Conservation (phyloP, 441 rosid genomes). For the Breynia disticha region DNA sequence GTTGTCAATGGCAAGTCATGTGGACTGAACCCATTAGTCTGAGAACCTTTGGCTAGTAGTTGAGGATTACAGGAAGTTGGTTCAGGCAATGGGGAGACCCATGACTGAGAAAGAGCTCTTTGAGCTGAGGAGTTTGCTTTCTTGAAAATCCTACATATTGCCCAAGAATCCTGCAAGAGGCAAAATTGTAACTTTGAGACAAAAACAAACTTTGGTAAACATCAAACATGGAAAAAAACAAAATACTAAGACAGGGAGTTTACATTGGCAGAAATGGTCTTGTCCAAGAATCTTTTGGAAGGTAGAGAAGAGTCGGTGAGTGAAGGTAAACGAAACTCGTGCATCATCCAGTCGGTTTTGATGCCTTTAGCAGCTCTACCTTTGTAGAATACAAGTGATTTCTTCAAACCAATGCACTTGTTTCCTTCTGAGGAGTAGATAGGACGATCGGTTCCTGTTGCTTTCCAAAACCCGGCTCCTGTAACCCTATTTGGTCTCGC, state of each 20-base stretch:
- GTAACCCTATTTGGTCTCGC: conserved; percentile 75
- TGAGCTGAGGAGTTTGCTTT: conserved; percentile 61
- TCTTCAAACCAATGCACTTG: conserved; percentile 82
- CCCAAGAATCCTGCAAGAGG: conserved; percentile 90
- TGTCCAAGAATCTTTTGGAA: conserved; percentile 47
- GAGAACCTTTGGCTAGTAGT: conserved; percentile 14
- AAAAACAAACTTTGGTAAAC: no score
- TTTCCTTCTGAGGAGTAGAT: conserved; percentile 72
- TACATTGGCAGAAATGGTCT: conserved; percentile 63
- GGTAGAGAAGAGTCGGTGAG: conserved; percentile 37
- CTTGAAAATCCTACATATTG: conserved; percentile 86
- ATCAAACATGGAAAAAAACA: background rate
- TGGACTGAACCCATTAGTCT: conserved; percentile 21
- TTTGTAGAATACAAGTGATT: conserved; percentile 72
- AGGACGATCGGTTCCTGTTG: conserved; percentile 82
- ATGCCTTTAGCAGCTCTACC: conserved; percentile 85
- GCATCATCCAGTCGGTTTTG: conserved; percentile 99
- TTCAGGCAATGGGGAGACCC: conserved; percentile 49
- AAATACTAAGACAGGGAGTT: background rate
- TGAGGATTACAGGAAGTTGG: conserved; percentile 18
- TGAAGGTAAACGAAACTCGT: conserved; percentile 86
- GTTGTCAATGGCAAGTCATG: conserved; percentile 21
- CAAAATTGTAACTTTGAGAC: background rate
- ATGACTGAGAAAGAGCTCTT: conserved; percentile 60
- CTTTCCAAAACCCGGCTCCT: conserved; percentile 82